Conservation (phyloP, 177 flowering plant species). For the Tripterygium wilfordii region DNA sequence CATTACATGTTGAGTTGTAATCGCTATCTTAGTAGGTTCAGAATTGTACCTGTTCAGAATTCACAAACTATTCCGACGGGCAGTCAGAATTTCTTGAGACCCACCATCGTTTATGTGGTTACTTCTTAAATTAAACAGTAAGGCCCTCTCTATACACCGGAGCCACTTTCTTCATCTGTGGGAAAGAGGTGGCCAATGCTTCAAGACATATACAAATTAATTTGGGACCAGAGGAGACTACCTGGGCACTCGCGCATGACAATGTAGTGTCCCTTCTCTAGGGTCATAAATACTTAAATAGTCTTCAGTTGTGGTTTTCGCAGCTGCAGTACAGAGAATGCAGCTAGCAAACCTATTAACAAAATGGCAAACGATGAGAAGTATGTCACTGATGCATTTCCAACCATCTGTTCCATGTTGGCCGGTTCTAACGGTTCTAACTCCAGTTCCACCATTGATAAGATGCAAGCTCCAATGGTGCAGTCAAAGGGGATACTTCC, state of each 20-base stretch:
- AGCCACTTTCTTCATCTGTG: too few relatives aligned
- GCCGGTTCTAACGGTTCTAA: slow-evolving; percentile 21
- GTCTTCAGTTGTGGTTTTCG: slow-evolving; percentile 48
- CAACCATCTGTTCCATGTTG: slow-evolving; percentile 19
- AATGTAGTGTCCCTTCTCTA: slow-evolving; percentile 55
- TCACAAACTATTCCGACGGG: too few relatives aligned
- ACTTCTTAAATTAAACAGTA: too few relatives aligned
- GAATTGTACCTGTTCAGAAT: too few relatives aligned
- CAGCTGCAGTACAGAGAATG: slow-evolving; percentile 28
- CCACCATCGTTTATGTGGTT: too few relatives aligned
- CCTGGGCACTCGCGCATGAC: slow-evolving; percentile 39
- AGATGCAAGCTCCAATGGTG: slow-evolving; percentile 50
- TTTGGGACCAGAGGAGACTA: too few relatives aligned
- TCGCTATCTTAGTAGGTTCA: too few relatives aligned
- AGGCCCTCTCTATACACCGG: too few relatives aligned
- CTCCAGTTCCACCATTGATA: slow-evolving; percentile 24
- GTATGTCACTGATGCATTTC: slow-evolving; percentile 26
- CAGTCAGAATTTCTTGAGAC: too few relatives aligned
- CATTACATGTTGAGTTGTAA: too few relatives aligned
- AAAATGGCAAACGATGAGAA: slow-evolving; percentile 35
- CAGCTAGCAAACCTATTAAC: slow-evolving; percentile 27
- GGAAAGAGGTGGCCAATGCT: too few relatives aligned
- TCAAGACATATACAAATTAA: too few relatives aligned
- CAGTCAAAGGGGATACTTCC: slow-evolving; percentile 34
- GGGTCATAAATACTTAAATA: slow-evolving; percentile 47